Conservation (phyloP, 2,329 filamentous ascomycete species). For the Trichoderma lentiforme region DNA sequence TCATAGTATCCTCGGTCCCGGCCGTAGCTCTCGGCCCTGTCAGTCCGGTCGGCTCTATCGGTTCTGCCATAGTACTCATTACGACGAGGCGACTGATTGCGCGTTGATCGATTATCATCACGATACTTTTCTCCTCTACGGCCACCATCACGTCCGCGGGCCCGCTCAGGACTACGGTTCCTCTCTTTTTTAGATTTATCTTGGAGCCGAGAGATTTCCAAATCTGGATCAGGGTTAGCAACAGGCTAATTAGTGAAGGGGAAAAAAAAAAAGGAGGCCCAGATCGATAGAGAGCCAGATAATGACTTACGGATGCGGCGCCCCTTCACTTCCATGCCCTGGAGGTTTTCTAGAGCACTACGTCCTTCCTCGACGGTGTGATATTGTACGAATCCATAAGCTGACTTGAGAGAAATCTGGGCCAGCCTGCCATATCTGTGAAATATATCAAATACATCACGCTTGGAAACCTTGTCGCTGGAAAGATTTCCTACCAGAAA, state of each 20-base stretch:
- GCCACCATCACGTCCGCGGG: conserved; percentile 39
- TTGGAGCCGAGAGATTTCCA: conserved; percentile 86
- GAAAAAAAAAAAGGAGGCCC: background rate
- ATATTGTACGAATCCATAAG: conserved; percentile 96
- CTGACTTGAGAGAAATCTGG: conserved; percentile 94
- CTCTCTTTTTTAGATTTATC: conserved; percentile 66
- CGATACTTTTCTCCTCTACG: conserved; percentile 48
- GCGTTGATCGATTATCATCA: conserved; percentile 62
- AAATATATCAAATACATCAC: conserved; percentile 90
- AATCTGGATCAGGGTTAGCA: conserved; percentile 55
- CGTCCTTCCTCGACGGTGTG: conserved; percentile 71
- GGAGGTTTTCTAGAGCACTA: conserved; percentile 70
- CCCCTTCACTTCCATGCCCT: conserved; percentile 79
- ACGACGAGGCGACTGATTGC: conserved; percentile 57
- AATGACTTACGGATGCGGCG: conserved; percentile 79
- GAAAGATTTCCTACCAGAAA: conserved; percentile 72
- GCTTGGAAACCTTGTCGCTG: conserved; percentile 88
- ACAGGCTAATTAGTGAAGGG: background rate
- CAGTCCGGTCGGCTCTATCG: conserved; percentile 44
- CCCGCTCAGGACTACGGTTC: conserved; percentile 60
- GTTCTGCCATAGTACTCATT: conserved; percentile 55
- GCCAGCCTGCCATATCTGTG: conserved; percentile 80
- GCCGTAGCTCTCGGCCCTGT: conserved; percentile 44
- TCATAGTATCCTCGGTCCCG: conserved; percentile 45
- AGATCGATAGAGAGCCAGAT: background rate